Base-by-base conservation (phyloP, 2,329 filamentous ascomycete genomes). In the Tolypocladium paradoxum region DNA sequence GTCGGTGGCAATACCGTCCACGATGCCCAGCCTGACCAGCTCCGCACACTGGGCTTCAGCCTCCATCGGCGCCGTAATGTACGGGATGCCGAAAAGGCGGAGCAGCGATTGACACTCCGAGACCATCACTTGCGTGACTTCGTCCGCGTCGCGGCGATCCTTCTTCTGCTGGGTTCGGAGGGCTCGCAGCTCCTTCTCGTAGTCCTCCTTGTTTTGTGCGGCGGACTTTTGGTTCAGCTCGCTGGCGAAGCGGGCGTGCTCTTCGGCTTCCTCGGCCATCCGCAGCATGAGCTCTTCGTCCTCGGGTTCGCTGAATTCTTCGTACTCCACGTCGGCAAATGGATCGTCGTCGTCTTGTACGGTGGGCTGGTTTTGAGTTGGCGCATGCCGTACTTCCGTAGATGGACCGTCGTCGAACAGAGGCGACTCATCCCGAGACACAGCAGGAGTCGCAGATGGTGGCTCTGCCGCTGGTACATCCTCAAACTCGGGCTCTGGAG, bases 31-130 rank as follows among this genome's bases (percentile, higher is more conserved):
- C 0, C 73, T 73, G 0, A 99, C 91, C 4, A 99, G 81, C 69
- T 96, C 88, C 0, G 93, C 93, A 64, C 93, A 99, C 67, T 99
- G 93, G 0, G 93, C 93, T 75, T 99, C 93, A 0, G 93, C 93
- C 77, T 99, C 93, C 93, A 97, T 97, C 0, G 95, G 95, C 0
- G 93, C 93, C 0, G 92, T 99, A 60, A 99, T 86, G 65, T 99
- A 99, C 0, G 93, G 93, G 12, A 99, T 82, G 0, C 93, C 93
- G 67, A 99, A 99, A 9, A 96, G 80, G 6, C 84, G 81, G 22
- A 99, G 81, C 0, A 99, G 79, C 47, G 93, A 86, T 66, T 99
- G 93, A 58, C 93, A 97, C 70, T 99, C 95, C 1, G 85, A 83
- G 40, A 97, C 84, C 93, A 99, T 99, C 59, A 92, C 86, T 59